A percentile compares a stretch with the other conserved stretches of the same genome.
phyloP scores from a whole-genome alignment of 768 basidiomycete genomes.

The Russula earlei region DNA sequence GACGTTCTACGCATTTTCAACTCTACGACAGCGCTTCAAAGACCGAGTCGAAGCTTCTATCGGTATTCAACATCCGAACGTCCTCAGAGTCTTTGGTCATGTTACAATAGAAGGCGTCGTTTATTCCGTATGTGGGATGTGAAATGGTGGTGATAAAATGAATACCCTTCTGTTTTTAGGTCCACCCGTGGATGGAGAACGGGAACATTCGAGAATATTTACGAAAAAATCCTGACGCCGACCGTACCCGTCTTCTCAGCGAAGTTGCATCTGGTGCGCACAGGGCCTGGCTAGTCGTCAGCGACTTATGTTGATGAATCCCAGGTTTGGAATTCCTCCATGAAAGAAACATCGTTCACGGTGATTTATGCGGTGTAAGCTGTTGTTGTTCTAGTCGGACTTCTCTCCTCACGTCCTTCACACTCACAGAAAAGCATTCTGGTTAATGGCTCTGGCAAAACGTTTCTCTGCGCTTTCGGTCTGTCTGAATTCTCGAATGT shows the following conservation, averaged over 20 bases:
- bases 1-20: neutral
- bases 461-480: constrained; percentile 39
- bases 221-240: constrained; percentile 24
- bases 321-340: constrained; percentile 13
- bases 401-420: neutral
- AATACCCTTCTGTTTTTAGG: constrained; percentile 23
- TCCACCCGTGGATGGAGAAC: constrained; percentile 39
- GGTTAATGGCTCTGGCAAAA: constrained; percentile 31
- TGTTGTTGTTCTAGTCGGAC: neutral
- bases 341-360: constrained; percentile 17
- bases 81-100: constrained; percentile 32
- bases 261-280: constrained; percentile 32
- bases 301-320: neutral
- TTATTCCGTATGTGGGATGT: constrained; percentile 9
- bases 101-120: constrained; percentile 25
- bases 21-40: constrained; percentile 31
- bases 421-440: constrained; percentile 34
- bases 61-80: constrained; percentile 32
- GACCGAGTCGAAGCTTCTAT: constrained; percentile 37
- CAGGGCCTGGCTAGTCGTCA: neutral
- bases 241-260: constrained; percentile 31
- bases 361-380: constrained; percentile 22
- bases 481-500: constrained; percentile 24
- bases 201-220: constrained; percentile 33
- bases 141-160: neutral